Base-by-base conservation (phyloP, 352 stramenopile genomes). In the Peronospora belbahrii region DNA sequence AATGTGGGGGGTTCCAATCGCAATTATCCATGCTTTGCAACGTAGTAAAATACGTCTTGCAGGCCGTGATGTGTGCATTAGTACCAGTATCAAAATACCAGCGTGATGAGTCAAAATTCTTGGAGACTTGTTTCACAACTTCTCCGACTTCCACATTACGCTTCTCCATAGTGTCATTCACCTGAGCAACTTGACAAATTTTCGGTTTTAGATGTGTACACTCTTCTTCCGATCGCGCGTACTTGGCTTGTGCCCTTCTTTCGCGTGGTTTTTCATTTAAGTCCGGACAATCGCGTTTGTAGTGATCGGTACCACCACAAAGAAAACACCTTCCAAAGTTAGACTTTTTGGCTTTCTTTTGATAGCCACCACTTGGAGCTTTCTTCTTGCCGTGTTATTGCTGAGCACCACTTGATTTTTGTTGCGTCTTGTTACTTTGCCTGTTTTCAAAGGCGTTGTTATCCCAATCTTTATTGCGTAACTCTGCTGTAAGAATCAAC, bases 371-470 rank as follows among this genome's bases (percentile, higher is more conserved):
- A 36, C 9, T n/a, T n/a, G 2, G 13, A 18, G 9, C 9, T 18
- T 18, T 4, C 14, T 36, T 36, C 30, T 18, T 36, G 30, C 30
- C n/a, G n/a, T n/a, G n/a, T n/a, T n/a, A n/a, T n/a, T n/a, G n/a
- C n/a, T n/a, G n/a, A n/a, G n/a, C n/a, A n/a, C n/a, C n/a, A n/a
- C 9, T 36, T 18, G 9, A 36, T 18, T 6, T 18, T 36, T 19
- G 13, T 18, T 36, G 14, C 11, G 3, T 18, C 11, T 6, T 36
- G n/a, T n/a, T n/a, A n/a, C n/a, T n/a, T n/a, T n/a, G n/a, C n/a
- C n/a, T n/a, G n/a, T n/a, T 2, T 18, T 15, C 40, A 39, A 56
- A 56, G 4, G 38, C 48, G 22, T 31, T 48, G 9, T 36, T 32
- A 1, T 39, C 39, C 32, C 38, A 56, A 15, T 48, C 39, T 25